Base-by-base conservation (phyloP, 2,329 filamentous ascomycete species). In the Diaporthe sp. region DNA sequence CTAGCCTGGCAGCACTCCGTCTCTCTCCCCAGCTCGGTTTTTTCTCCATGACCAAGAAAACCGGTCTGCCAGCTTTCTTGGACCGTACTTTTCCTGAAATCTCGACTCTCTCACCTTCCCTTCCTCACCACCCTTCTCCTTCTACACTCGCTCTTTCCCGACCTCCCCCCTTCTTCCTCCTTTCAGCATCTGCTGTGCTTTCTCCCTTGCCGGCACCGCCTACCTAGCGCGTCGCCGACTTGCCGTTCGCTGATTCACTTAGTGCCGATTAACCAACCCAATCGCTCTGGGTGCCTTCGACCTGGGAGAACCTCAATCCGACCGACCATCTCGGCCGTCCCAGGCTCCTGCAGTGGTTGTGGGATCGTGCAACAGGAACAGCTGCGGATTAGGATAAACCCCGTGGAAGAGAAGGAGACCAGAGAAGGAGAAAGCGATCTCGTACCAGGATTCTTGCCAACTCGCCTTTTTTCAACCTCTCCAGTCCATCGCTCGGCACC, bases 161-260 rank as follows among this genome's bases (percentile, higher is more conserved):
- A 75, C 78, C 80, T 79, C 77, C 77, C 78, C 74, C 77, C 77
- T 77, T 77, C 77, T 76, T 77, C 77, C 65, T 77, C 67, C 73
- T 77, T 78, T 39, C 25, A 51, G 61, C 4, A 74, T 78, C 78
- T 75, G 76, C 73, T 74, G 57, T 74, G 62, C 68, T 68, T 62
- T 39, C 57, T 75, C 69, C 73, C 68, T 69, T 75, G 75, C 74
- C 75, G 75, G 75, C 62, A 73, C 73, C 70, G 73, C 69, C 69
- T 46, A 39, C 25, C 70, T 55, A 73, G 69, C 75, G 73, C 75
- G 65, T 55, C 65, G 62, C 62, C 75, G 75, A 73, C 73, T 72
- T 75, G 73, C 73, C 75, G 58, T 67, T 77, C 75, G 75, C 70
- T 77, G 57, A 71, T 57, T 68, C 57, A 69, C 46, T 17, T 42